Evolutionary conservation across 2,329 filamentous ascomycete species (phyloP).

Genomic region (Annulohypoxylon truncatum): DNA sequence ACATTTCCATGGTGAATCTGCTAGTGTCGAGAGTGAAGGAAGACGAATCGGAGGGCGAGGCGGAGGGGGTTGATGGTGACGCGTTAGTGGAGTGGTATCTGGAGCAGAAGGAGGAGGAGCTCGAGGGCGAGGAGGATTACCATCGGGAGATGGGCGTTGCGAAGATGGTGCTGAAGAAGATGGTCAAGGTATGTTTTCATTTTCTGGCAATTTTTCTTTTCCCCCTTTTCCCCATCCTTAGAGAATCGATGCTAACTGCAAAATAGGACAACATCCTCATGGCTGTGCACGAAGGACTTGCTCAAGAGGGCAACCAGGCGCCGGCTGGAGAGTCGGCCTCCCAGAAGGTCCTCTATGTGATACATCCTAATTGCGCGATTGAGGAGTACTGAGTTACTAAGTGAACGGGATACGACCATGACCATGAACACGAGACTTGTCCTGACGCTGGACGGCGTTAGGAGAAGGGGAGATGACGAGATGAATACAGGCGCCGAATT

Average conservation of each 20-base stretch:
- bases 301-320: constrained; percentile 57
- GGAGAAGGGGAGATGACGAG: background rate
- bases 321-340: constrained; percentile 51
- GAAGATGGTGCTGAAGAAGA: constrained; percentile 86
- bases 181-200: constrained; percentile 82
- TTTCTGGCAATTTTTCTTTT: background rate
- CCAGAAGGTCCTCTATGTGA: constrained; percentile 78
- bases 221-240: background rate
- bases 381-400: constrained; percentile 62
- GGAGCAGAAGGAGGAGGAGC: constrained; percentile 86
- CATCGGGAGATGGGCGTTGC: constrained; percentile 67
- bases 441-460: background rate
- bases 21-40: constrained; percentile 86
- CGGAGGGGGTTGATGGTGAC: constrained; percentile 87
- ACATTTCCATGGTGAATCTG: constrained; percentile 88
- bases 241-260: background rate
- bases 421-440: background rate
- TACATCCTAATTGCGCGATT: constrained; percentile 93
- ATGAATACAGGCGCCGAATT: background rate
- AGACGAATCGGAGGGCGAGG: constrained; percentile 76
- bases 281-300: constrained; percentile 73
- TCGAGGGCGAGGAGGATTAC: constrained; percentile 84
- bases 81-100: constrained; percentile 89
- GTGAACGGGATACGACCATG: background rate
- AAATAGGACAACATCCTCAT: constrained; percentile 85